Evolutionary conservation across 2,329 filamentous ascomycete species (phyloP).

Genomic region (Lachnellula cervina): DNA sequence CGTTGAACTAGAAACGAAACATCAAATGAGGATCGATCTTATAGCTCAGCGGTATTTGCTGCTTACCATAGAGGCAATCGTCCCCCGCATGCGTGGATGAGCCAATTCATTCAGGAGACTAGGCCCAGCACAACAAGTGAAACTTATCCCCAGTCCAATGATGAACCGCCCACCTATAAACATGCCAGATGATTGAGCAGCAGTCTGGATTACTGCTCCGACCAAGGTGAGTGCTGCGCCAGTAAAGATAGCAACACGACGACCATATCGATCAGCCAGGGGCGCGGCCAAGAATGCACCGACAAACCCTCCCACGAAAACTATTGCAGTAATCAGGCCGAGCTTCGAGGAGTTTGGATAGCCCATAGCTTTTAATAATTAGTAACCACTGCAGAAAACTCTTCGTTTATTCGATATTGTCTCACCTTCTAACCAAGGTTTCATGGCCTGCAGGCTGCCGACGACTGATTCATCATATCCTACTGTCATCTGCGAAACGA

Average conservation of each 20-base stretch:
- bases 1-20: constrained; percentile 9
- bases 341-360: constrained; percentile 11
- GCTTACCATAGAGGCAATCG: not conserved
- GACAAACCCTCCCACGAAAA: constrained; percentile 15
- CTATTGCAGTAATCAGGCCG: constrained; percentile 14
- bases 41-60: too few relatives aligned
- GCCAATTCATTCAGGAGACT: constrained; percentile 11
- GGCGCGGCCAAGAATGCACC: constrained; percentile 3
- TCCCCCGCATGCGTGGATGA: constrained; percentile 12
- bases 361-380: not conserved
- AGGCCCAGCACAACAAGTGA: constrained; percentile 1
- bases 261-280: constrained; percentile 18
- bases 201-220: constrained; percentile 39
- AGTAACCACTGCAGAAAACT: not conserved
- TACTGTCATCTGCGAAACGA: constrained; percentile 15
- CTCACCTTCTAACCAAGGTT: constrained; percentile 12
- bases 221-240: constrained; percentile 35
- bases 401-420: not conserved
- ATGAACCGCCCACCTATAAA: constrained; percentile 38
- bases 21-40: not conserved
- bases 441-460: constrained; percentile 16
- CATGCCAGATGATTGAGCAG: constrained; percentile 37
- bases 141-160: constrained; percentile 33
- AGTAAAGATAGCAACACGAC: constrained; percentile 8
- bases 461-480: constrained; percentile 15